Evolutionary conservation across 257 asterid genomes (phyloP), one percentile per base, ranked within the genome.

Genomic region (Solanum gandarillasii): DNA sequence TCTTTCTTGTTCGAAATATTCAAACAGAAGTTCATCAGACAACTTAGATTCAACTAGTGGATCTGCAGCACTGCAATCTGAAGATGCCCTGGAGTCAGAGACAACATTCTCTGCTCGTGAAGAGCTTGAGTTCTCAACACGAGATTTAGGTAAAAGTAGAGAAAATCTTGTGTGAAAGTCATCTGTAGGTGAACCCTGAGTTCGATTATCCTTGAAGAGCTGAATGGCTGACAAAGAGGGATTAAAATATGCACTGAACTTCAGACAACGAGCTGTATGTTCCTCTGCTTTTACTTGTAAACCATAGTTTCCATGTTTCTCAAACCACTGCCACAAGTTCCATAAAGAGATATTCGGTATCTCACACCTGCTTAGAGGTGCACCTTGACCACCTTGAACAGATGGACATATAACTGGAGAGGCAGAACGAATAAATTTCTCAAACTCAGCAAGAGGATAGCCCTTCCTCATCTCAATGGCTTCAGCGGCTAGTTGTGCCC

Each of bases 241-340:
- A 85, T 83, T 86, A 87, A 89, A 89, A 84, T 87, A 89, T 46
- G 89, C 89, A 65, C 71, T n/a, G 21, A 87, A 89, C 58, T 62
- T 79, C 36, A 83, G 60, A 34, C 35, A 43, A 32, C 58, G 52
- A 74, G 60, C 65, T 73, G n/a, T 52, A 75, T 39, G 34, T 46
- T 89, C 91, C 71, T 87, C 86, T 10, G 87, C 75, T 75, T 36
- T 84, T 87, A 89, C 88, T 76, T 87, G 87, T 81, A 89, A 70
- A 41, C 91, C 91, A 75, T 71, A 89, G 81, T 62, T 85, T 9
- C 88, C 91, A 27, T 48, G 87, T 81, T 87, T 74, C 86, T 87
- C 89, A 36, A 87, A 89, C 91, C 91, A 89, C 67, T 86, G 73
- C 91, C 89, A 89, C 78, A 89, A 83, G 72, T 78, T 89, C 87